phyloP scores from a whole-genome alignment of 805 yeast species.

The Starmera dryadoides region DNA sequence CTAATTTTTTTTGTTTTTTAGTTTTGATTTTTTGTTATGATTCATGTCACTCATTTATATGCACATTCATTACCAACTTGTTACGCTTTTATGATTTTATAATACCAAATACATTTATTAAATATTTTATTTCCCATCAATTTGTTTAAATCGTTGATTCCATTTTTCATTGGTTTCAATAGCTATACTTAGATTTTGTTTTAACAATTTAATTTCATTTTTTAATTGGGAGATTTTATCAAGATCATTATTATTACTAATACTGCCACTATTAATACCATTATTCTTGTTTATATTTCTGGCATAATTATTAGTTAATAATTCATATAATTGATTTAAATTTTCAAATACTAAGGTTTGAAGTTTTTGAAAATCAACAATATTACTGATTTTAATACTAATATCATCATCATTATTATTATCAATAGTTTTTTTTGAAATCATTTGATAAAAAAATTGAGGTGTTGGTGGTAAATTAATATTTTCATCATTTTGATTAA shows the following conservation, averaged over 20 bases:
- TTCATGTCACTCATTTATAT: too few species aligned
- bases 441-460: conserved; percentile 4
- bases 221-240: not conserved
- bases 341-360: conserved; percentile 4
- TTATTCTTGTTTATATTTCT: not conserved
- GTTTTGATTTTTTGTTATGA: too few species aligned
- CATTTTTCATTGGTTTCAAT: conserved; percentile 21
- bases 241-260: not conserved
- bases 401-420: conserved; percentile 1
- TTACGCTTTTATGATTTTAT: too few species aligned
- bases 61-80: too few species aligned
- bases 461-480: conserved; percentile 12
- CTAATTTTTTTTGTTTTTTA: too few species aligned
- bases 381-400: conserved; percentile 3
- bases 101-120: not conserved
- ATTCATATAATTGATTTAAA: conserved; percentile 12
- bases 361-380: conserved; percentile 4
- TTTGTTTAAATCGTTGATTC: conserved; percentile 13
- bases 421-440: not conserved
- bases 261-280: not conserved
- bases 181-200: conserved; percentile 13
- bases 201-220: conserved; percentile 3
- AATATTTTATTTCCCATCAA: not conserved
- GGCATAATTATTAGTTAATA: conserved; percentile 8
- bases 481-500: not conserved